Conservation (phyloP, 306 rosid species). For the Corylus americana region DNA sequence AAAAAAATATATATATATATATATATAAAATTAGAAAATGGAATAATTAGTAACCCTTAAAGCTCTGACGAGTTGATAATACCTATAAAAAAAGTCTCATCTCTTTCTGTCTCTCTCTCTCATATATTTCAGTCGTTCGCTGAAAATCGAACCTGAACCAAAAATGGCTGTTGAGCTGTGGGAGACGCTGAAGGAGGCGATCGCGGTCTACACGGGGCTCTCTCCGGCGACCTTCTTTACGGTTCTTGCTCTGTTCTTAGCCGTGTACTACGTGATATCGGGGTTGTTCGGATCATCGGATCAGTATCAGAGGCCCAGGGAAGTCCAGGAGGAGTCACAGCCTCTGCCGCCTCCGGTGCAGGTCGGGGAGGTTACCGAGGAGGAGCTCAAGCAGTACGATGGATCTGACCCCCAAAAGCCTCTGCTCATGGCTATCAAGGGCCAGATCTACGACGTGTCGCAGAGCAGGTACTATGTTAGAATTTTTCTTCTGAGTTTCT, state of each 20-base stretch:
- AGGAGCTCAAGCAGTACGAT: slow-evolving; percentile 69
- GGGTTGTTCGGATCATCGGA: slow-evolving; percentile 61
- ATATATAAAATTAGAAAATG: not conserved
- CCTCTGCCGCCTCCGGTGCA: slow-evolving; percentile 89
- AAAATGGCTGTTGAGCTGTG: slow-evolving; percentile 78
- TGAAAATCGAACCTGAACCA: not conserved
- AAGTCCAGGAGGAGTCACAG: slow-evolving; percentile 46
- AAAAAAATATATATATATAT: too few relatives aligned
- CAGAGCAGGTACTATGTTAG: slow-evolving; percentile 71
- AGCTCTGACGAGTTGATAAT: not conserved
- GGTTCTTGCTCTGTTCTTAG: slow-evolving; percentile 50
- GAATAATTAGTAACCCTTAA: not conserved
- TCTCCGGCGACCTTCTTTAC: slow-evolving; percentile 90
- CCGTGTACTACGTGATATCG: slow-evolving; percentile 59
- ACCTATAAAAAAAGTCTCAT: not conserved
- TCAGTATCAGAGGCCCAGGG: slow-evolving; percentile 19
- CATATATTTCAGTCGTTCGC: not conserved
- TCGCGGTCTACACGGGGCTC: slow-evolving; percentile 75
- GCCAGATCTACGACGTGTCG: slow-evolving; percentile 97
- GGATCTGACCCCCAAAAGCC: slow-evolving; percentile 76
- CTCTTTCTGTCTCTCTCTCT: not conserved
- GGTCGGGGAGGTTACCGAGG: slow-evolving; percentile 79
- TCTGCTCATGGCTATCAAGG: slow-evolving; percentile 92
- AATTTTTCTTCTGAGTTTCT: not conserved
- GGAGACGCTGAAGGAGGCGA: slow-evolving; percentile 84